phyloP scores from a whole-genome alignment of 768 basidiomycete genomes.

The Obba rivulosa region DNA sequence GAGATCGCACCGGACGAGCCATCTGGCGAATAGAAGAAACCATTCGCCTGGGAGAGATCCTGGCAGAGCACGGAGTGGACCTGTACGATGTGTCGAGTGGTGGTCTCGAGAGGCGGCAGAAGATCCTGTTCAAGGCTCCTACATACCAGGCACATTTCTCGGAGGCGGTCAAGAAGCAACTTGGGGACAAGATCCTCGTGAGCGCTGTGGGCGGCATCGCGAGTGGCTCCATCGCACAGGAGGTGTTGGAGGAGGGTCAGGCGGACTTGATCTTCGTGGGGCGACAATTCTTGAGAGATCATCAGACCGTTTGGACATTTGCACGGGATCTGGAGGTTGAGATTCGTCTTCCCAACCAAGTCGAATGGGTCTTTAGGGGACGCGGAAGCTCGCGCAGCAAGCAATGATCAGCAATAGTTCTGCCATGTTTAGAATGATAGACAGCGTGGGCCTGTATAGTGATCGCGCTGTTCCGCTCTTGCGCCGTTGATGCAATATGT shows the following conservation, averaged over 20 bases:
- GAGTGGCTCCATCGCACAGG: constrained; percentile 47
- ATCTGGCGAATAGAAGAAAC: constrained; percentile 71
- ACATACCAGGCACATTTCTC: constrained; percentile 35
- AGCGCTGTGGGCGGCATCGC: constrained; percentile 56
- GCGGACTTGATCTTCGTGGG: constrained; percentile 43
- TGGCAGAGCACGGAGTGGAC: constrained; percentile 67
- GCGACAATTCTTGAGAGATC: constrained; percentile 49
- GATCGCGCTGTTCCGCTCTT: no score
- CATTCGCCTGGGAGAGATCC: constrained; percentile 47
- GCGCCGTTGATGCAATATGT: no score
- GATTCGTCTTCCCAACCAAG: constrained; percentile 43
- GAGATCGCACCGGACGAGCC: constrained; percentile 50
- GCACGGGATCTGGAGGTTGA: constrained; percentile 47
- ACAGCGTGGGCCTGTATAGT: no score
- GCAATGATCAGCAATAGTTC: no score
- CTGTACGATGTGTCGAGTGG: constrained; percentile 70
- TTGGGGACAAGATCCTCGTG: constrained; percentile 38
- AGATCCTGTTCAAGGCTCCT: constrained; percentile 21
- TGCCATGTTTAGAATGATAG: no score
- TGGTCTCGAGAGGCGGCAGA: constrained; percentile 48
- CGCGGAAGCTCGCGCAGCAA: no score
- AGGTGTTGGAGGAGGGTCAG: constrained; percentile 48
- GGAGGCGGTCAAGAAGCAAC: constrained; percentile 32
- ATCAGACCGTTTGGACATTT: constrained; percentile 37
- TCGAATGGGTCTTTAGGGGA: constrained; percentile 40